Evolutionary conservation across 106 monocot genomes (phyloP), one percentile per base, ranked within the genome.

Genomic region (Amphibolis antarctica): DNA sequence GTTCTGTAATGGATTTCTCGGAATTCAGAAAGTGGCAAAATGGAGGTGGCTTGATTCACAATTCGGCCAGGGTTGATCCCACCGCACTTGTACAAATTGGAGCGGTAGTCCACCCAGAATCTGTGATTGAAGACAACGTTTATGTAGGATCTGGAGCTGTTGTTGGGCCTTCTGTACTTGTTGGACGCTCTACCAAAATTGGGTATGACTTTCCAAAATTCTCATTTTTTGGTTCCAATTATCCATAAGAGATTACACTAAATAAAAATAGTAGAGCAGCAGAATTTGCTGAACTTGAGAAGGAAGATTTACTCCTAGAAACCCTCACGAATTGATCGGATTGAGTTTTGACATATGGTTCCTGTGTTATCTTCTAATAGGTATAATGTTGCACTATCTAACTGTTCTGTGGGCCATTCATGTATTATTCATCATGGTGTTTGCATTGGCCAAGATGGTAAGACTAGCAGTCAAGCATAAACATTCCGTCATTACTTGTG

Each of bases 381-480:
- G 80, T 91, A 85, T 57, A 98, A 98, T 77, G 77, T 66, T 62
- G 64, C 67, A 12, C 59, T 98, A 61, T 78, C 84, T 67, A 87
- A 98, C 75, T 98, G 98, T 59, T 78, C 76, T 3, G 62, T 98
- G 21, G 98, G 98, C 46, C 26, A 58, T 36, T 91, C 79, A 53
- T 98, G 86, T 68, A 68, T 75, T 60, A 71, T 98, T 53, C 82
- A 98, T 49, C 74, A 82, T 79, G 87, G 98, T 18, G 81, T 67
- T 30, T 85, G 80, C 58, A 72, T 98, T 74, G 98, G 98, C 73
- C 98, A 98, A 71, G 98, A 98, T 85, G 98, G 98, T 98, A 75
- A 68, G 77, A 49, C 3, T 49, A 49, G n/a, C n/a, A 49, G 49
- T 49, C n/a, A 10, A 49, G 17, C n/a, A 49, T 3, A 36, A 36